Evolutionary conservation across 2,329 filamentous ascomycete genomes (phyloP).

Genomic region (Apiospora arundinis): DNA sequence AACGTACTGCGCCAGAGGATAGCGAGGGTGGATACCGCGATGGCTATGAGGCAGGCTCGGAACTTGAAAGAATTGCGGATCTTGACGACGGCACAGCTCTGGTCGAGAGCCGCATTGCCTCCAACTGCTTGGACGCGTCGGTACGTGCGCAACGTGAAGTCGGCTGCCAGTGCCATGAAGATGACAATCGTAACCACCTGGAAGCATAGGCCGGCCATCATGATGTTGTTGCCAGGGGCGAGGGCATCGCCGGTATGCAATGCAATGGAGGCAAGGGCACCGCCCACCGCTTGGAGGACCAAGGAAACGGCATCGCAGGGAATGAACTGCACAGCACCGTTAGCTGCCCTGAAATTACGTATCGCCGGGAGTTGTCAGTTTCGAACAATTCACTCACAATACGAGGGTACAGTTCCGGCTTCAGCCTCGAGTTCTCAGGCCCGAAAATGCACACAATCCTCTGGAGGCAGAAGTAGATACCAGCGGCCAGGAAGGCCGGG

Average conservation of each 20-base stretch:
- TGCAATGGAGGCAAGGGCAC: slow-evolving; percentile 57
- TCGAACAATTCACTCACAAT: slow-evolving; percentile 45
- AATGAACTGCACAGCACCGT: slow-evolving; percentile 55
- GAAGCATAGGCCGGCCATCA: slow-evolving; percentile 67
- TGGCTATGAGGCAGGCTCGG: slow-evolving; percentile 61
- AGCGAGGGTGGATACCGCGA: slow-evolving; percentile 63
- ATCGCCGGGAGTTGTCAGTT: neutral
- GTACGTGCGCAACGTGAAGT: slow-evolving; percentile 57
- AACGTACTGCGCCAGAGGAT: slow-evolving; percentile 71
- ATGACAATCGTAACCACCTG: slow-evolving; percentile 64
- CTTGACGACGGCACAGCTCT: slow-evolving; percentile 42
- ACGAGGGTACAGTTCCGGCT: slow-evolving; percentile 54
- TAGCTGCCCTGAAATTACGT: neutral
- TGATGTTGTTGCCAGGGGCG: slow-evolving; percentile 62
- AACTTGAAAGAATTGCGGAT: slow-evolving; percentile 53
- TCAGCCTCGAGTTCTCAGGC: slow-evolving; percentile 54
- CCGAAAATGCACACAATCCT: slow-evolving; percentile 56
- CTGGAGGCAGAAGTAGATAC: slow-evolving; percentile 66
- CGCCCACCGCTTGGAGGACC: slow-evolving; percentile 65
- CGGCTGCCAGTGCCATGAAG: slow-evolving; percentile 57
- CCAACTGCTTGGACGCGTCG: slow-evolving; percentile 36
- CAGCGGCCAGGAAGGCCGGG: slow-evolving; percentile 69
- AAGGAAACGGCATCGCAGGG: slow-evolving; percentile 67
- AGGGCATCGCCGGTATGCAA: slow-evolving; percentile 43
- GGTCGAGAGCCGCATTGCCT: slow-evolving; percentile 45